Base-by-base conservation (phyloP, 805 yeast species). In the Pichia californica region DNA sequence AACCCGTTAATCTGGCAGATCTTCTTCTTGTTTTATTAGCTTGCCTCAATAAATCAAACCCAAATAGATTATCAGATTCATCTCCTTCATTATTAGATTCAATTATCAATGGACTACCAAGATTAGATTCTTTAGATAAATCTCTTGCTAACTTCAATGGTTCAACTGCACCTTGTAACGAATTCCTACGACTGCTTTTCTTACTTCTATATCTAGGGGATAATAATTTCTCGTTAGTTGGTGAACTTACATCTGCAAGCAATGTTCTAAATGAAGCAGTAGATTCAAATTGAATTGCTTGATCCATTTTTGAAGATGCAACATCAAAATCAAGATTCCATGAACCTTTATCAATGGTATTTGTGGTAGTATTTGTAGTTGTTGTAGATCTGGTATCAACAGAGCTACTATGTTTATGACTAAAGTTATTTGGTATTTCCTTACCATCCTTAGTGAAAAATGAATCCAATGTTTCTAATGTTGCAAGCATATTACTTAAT, bases 401-500 rank as follows among this genome's bases (percentile, higher is more conserved):
- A 1, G 91, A 81, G 3, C 71, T 71, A 48, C 67, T 68, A 48
- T 74, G 76, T 25, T 58, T 60, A 49, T 74, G 78, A 31, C 65
- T 64, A 43, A 56, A 56, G 8, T 53, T 46, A 4, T 52, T 53
- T 7, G 58, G 47, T 15, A 56, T 38, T 28, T 56, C 64, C 43
- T 56, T 50, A 14, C 54, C 45, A 34, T 78, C 83, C 45, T 80
- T 83, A 0, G 94, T 84, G 63, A 88, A 88, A 57, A 88, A 88
- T 9, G 91, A 82, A 56, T 88, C 96, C 52, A 88, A 70, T 52
- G 87, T 88, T 55, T 88, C 96, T 50, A 88, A 68, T 11, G 93
- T 93, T 1, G 95, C 95, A 81, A 94, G 83, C 85, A 88, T 87
- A 56, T 88, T 83, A 55, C 89, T 84, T 53, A 88, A 69, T 0